Conservation (phyloP, 1,139 yeast species). For the Pichia sp. region DNA sequence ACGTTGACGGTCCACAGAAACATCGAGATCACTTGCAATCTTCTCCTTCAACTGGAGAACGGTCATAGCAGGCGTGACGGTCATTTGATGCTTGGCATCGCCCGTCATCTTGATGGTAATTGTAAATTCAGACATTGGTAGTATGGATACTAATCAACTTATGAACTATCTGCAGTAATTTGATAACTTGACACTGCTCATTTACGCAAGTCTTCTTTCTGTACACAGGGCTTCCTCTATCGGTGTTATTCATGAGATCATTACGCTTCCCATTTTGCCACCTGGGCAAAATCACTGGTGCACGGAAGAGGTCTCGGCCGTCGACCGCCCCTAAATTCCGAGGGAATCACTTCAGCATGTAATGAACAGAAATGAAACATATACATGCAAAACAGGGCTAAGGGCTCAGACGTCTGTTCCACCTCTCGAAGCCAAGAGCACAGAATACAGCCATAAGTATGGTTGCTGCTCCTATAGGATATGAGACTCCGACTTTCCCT, state of each 20-base stretch:
- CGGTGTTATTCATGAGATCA: not conserved
- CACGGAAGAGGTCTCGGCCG: not conserved
- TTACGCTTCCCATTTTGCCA: not conserved
- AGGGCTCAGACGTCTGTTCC: too few species aligned
- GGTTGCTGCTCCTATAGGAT: conserved; percentile 65
- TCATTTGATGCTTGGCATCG: conserved; percentile 36
- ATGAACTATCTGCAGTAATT: too few species aligned
- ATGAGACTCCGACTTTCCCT: conserved; percentile 75
- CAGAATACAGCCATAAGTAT: not conserved
- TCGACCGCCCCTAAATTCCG: not conserved
- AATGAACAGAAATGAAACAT: not conserved
- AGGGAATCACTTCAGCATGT: not conserved
- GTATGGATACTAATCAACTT: too few species aligned
- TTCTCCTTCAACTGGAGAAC: conserved; percentile 65
- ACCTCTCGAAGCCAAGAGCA: too few species aligned
- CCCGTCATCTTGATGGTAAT: conserved; percentile 19
- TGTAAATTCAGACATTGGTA: conserved; percentile 16
- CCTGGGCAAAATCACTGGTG: not conserved
- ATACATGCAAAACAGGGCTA: too few species aligned
- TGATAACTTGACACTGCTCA: too few species aligned
- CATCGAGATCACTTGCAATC: conserved; percentile 53
- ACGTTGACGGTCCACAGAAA: conserved; percentile 75
- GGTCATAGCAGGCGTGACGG: conserved; percentile 50
- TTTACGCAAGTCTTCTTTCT: not conserved
- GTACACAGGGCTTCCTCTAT: not conserved